Evolutionary conservation across 345 rosid genomes (phyloP), one percentile per base, ranked within the genome.

Genomic region (Citrus sinensis): DNA sequence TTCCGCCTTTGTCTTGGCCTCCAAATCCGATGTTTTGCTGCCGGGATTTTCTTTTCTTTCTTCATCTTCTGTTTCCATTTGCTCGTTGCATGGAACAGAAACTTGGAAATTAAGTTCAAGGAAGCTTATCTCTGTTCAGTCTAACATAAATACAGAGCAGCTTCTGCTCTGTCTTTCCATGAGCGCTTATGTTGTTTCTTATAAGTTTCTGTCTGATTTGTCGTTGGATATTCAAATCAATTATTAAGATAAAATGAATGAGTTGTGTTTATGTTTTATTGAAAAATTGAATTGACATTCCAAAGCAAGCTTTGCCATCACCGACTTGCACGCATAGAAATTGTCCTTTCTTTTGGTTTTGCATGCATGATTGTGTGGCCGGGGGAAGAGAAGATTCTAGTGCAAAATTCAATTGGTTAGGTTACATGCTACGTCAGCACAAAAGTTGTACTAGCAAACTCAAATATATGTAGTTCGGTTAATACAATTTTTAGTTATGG

Each of bases 1-100:
- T 79, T 75, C 84, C 74, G 81, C 88, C 76, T 75, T 84, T 5
- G 76, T 80, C 83, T 75, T 76, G 55, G 58, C 88, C 78, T 81
- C 78, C 76, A 70, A 19, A 0, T 40, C 9, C 17, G 3, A 3
- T 46, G 51, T 46, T 0, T 13, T 11, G 17, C 59, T 25, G 5
- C 37, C 78, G 17, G 22, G 51, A 25, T 16, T 39, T 73, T 54
- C 75, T n/a, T 27, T 46, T 67, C 4, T 27, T 69, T 81, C 76
- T 71, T 37, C 30, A 30, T 39, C 64, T 30, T 25, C 14, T 3
- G 46, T 20, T 78, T 74, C 78, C 87, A 74, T 75, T 14, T 51
- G 9, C 11, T 17, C 1, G 9, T 24, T 61, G 55, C 61, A 27
- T 0, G 54, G 19, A 25, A 51, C 32, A 55, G 4, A 11, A 42